A percentile compares a stretch with the other conserved stretches of the same genome.
phyloP scores from a whole-genome alignment of 2,329 filamentous ascomycete genomes.

The Dactylellina parvicollis region DNA sequence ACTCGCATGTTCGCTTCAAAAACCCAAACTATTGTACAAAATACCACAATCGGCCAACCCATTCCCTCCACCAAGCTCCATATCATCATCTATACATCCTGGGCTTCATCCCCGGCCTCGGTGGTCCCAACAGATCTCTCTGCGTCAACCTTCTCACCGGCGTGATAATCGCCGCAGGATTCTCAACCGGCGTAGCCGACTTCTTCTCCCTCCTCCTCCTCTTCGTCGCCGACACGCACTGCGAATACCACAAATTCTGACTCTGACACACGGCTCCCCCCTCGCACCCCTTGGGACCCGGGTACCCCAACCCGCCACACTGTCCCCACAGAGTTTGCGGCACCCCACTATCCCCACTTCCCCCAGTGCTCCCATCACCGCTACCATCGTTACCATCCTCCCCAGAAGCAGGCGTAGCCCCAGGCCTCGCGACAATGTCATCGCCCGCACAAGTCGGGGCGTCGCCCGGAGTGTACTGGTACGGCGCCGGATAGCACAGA shows the following conservation, averaged over 20 bases:
- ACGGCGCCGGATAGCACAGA: conserved; percentile 39
- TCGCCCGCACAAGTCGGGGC: conserved; percentile 11
- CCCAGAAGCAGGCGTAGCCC: background rate
- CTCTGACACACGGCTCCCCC: conserved; percentile 12
- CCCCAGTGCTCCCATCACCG: background rate
- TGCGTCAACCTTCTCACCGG: conserved; percentile 29
- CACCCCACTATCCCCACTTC: background rate
- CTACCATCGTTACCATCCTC: background rate
- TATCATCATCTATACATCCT: conserved; percentile 1
- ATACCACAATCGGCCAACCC: background rate
- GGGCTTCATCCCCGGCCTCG: conserved; percentile 24
- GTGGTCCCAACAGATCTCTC: conserved; percentile 24
- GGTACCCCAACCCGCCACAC: conserved; percentile 26
- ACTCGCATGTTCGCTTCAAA: too few species aligned
- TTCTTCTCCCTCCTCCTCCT: conserved; percentile 25
- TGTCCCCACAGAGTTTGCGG: conserved; percentile 32
- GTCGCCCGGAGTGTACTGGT: conserved; percentile 17
- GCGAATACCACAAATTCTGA: conserved; percentile 30
- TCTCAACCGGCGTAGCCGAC: conserved; percentile 28
- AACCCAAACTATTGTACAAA: background rate
- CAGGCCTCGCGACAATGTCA: background rate
- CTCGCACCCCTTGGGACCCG: conserved; percentile 20
- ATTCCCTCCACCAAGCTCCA: background rate
- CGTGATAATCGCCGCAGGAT: conserved; percentile 16
- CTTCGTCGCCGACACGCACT: conserved; percentile 18